Base-by-base conservation (phyloP, 2,329 filamentous ascomycete species). In the Fusarium nisikadoi region DNA sequence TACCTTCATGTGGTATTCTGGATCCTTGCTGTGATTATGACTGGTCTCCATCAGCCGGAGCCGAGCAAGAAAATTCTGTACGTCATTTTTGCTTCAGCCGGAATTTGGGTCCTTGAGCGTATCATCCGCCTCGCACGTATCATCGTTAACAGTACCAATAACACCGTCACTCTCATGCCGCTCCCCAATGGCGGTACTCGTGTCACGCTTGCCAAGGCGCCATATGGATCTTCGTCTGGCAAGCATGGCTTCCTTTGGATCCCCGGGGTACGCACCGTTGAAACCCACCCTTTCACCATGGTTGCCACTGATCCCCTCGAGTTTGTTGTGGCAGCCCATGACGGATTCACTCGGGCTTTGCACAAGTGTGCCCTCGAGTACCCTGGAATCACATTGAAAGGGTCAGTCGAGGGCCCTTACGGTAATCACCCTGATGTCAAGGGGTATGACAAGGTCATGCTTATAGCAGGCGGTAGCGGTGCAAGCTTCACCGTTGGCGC, bases 211-310 rank as follows among this genome's bases (percentile, higher is more conserved):
- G 80, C 83, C 54, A 87, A 88, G 77, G 83, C 85, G 6, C 85
- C 86, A 2, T 66, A 83, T 1, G 79, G 80, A 5, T 85, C 86
- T 2, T 78, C 80, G 4, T 84, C 89, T 1, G 90, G 89, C 4
- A 87, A 88, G 68, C 90, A 92, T 75, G 89, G 88, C 72, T 91
- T 90, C 74, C 79, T 92, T 35, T 92, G 89, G 88, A 85, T 92
- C 11, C 90, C 90, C 0, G 81, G 81, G 8, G 84, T 92, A 52
- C 86, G 89, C 14, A 72, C 81, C 4, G 80, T 87, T 23, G 87
- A 92, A 78, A 89, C 86, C 4, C 90, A 92, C 68, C 90, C 90
- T 1, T 92, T 92, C 72, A 91, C 89, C 5, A 87, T 91, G 53
- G 86, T 87, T 27, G 79, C 83, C 27, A 84, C 82, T 20, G 79